Base-by-base conservation (phyloP, 1,284 basidiomycete genomes). In the Cystobasidium pallidum region DNA sequence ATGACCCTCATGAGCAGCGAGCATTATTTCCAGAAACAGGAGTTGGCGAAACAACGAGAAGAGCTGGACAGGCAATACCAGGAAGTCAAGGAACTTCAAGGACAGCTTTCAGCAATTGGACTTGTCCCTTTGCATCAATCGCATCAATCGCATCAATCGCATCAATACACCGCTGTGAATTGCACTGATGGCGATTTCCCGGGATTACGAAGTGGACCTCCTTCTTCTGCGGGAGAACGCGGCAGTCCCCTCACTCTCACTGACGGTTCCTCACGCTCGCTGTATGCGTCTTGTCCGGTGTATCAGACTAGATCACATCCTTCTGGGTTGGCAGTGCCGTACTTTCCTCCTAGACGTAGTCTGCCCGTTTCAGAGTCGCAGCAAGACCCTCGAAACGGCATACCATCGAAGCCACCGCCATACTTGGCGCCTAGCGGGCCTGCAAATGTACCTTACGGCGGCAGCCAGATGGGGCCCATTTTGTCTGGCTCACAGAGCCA, bases 41-140 rank as follows among this genome's bases (percentile, higher is more conserved):
- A 68, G 8, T 30, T 57, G 11, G 55, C 28, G 19, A 26, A 57
- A 45, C 66, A 68, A 26, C 41, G 41, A n/a, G 19, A 57, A 43
- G 66, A 68, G 28, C 54, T 68, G 19, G 39, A 43, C 21, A 57
- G 41, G 34, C 66, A 68, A 24, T 51, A 36, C 13, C 51, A n/a
- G 34, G 66, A 68, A 36, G 26, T 68, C 34, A 45, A 47, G n/a
- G 21, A 36, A 8, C 55, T 68, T 10, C 66, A 57, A 41, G 54
- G 24, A 15, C 63, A 19, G 6, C 13, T 51, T 26, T n/a, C 28
- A 36, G 54, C 54, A 8, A n/a, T 57, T 15, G 30, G 17, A 17
- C 26, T 19, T 1, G 10, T 8, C 15, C 10, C 36, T 7, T 36
- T 15, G n/a, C n/a, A n/a, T n/a, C n/a, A n/a, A n/a, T n/a, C n/a